Evolutionary conservation across 2,329 filamentous ascomycete genomes (phyloP).

Genomic region (Aspergillus novoparasiticus): DNA sequence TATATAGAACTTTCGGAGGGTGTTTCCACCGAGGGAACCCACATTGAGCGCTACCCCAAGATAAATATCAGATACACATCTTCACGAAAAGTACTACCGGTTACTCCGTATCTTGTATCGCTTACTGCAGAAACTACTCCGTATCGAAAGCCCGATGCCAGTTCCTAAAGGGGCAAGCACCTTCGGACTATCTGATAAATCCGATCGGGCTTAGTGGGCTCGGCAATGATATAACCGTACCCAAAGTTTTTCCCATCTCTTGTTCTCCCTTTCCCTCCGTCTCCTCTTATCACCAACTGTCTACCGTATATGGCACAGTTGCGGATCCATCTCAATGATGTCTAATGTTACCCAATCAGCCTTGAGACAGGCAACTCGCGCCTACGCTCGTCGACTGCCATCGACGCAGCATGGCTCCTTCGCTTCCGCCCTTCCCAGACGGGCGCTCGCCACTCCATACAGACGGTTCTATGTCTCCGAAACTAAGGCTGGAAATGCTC

Average conservation of each 20-base stretch:
- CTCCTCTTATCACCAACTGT: conserved; percentile 22
- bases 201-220: conserved; percentile 29
- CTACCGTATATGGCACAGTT: conserved; percentile 27
- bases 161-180: conserved; percentile 14
- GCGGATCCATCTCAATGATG: conserved; percentile 51
- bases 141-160: conserved; percentile 13
- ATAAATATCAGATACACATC: neutral
- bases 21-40: neutral
- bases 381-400: conserved; percentile 55
- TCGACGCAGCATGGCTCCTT: conserved; percentile 41
- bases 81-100: too few species aligned
- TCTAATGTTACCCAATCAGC: conserved; percentile 67
- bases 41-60: neutral
- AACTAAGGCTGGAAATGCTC: conserved; percentile 68
- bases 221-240: conserved; percentile 31
- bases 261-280: conserved; percentile 12
- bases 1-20: too few species aligned
- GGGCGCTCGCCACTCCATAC: conserved; percentile 40
- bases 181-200: conserved; percentile 26
- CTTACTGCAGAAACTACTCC: neutral
- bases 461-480: conserved; percentile 79
- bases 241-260: conserved; percentile 29
- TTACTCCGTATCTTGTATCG: neutral
- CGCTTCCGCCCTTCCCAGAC: conserved; percentile 42
- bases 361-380: conserved; percentile 72